Evolutionary conservation across 768 basidiomycete genomes (phyloP), one percentile per base, ranked within the genome.

Genomic region (Dioszegia hungarica): DNA sequence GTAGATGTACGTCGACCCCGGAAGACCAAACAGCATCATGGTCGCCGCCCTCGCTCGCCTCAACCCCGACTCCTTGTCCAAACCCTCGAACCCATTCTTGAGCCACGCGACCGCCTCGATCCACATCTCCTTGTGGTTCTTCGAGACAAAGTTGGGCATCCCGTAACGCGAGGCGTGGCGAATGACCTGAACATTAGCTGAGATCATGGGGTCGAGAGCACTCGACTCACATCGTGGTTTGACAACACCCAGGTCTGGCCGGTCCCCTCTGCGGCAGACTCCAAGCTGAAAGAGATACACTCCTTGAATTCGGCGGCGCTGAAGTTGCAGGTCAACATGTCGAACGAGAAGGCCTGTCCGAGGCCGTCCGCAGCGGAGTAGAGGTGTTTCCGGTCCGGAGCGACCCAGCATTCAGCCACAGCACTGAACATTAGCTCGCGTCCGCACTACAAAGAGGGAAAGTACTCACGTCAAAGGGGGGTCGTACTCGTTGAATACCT

Each of bases 291-390:
- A 15, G 43, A 41, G 40, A 70, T 65, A 14, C 36, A 53, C 14
- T 50, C 31, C 37, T 56, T 49, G 62, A 61, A 65, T n/a, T 60
- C 55, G 6, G 60, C 44, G 6, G 46, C 44, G 24, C 57, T 47
- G 58, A 56, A 71, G 41, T 61, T 57, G 31, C 57, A 61, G n/a
- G 60, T 33, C n/a, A 71, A 54, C 22, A 71, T 61, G 54, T 68
- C 66, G 62, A 68, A 67, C 1, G 63, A 66, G 61, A 71, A 71
- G 10, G 63, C 22, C 36, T 71, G 69, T 8, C 69, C 69, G 19
- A 71, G 60, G 27, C 66, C 66, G 3, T 63, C 60, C 0, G 64
- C 27, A 1, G 64, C 57, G 9, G 69, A 63, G 49, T 67, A 71
- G 1, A 57, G 54, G 28, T 56, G 57, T 46, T 67, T 61, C 12